phyloP scores from a whole-genome alignment of 225 moss, liverwort and hornwort genomes.

The Climacium dendroides region DNA sequence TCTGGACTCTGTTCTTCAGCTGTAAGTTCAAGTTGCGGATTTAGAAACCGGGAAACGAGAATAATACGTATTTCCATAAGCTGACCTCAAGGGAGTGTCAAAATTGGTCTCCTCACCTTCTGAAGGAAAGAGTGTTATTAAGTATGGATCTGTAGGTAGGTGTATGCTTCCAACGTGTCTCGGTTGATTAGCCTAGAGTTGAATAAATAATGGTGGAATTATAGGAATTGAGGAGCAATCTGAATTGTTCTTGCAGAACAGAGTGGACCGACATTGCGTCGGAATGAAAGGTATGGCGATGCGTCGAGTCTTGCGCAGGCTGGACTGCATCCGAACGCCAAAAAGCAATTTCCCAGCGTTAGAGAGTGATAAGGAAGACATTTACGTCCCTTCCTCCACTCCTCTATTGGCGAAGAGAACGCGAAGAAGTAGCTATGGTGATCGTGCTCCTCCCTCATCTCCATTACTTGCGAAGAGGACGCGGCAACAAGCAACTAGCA shows the following conservation, averaged over 20 bases:
- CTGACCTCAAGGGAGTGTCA: background rate
- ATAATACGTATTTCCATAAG: too few species aligned
- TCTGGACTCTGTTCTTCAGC: background rate
- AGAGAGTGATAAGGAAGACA: background rate
- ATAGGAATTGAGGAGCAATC: background rate
- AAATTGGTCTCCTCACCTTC: background rate
- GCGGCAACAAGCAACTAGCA: background rate
- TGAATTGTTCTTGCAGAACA: background rate
- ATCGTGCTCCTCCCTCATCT: background rate
- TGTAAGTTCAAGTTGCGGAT: background rate
- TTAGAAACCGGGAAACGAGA: background rate
- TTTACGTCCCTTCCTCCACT: constrained; percentile 1
- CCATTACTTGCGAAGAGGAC: constrained; percentile 16
- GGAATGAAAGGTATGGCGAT: constrained; percentile 16
- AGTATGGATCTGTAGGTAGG: background rate
- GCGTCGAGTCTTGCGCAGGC: constrained; percentile 26
- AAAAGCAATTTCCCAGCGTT: background rate
- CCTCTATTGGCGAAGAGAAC: constrained; percentile 25
- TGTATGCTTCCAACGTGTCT: background rate
- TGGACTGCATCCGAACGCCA: constrained; percentile 21
- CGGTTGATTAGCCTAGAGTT: too few species aligned
- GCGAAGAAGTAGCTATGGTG: constrained; percentile 4
- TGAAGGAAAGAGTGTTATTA: background rate
- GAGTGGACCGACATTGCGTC: background rate
- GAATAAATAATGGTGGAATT: background rate